phyloP scores from a whole-genome alignment of 176 grass and related monocot genomes.

The Bonia amplexicaulis region DNA sequence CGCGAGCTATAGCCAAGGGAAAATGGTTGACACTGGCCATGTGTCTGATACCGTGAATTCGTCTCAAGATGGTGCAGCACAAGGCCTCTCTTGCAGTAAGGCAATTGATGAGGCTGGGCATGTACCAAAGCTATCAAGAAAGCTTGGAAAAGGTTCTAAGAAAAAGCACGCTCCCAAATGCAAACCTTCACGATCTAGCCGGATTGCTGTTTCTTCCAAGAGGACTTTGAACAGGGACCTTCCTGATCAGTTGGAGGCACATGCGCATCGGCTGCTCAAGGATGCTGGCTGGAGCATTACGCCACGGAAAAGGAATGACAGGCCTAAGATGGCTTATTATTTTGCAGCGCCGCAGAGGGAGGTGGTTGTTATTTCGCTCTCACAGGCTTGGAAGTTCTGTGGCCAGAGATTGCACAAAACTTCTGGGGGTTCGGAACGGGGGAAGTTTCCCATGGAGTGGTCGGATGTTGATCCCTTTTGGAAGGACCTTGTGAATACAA shows the following conservation, averaged over 20 bases:
- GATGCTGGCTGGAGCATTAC: slow-evolving; percentile 61
- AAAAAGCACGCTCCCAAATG: not conserved
- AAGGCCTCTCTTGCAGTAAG: not conserved
- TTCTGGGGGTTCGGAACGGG: not conserved
- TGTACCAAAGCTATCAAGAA: not conserved
- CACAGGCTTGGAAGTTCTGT: slow-evolving; percentile 49
- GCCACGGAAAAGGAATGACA: slow-evolving; percentile 44
- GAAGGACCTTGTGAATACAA: slow-evolving; percentile 41
- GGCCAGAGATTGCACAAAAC: slow-evolving; percentile 32
- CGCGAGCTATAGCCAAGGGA: no score
- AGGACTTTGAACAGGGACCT: slow-evolving; percentile 49
- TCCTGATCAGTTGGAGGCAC: slow-evolving; percentile 37
- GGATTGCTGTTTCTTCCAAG: slow-evolving; percentile 14
- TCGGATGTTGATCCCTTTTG: slow-evolving; percentile 50
- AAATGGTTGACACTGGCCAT: no score
- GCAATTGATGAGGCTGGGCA: not conserved
- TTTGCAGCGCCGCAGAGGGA: slow-evolving; percentile 39
- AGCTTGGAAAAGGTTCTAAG: not conserved
- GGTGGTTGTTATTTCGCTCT: slow-evolving; percentile 44
- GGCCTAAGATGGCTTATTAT: slow-evolving; percentile 47
- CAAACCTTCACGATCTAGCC: slow-evolving; percentile 5
- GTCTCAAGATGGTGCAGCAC: not conserved
- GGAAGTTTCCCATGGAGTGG: slow-evolving; percentile 36
- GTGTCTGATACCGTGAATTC: no score
- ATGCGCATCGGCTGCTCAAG: slow-evolving; percentile 41